Percentiles rank a stretch among this genome's conserved stretches.
These are phyloP conservation scores for Mrakiaceae sp. DNA, from an alignment of 1,284 basidiomycete species.

Conservation along the genomic window DNA sequence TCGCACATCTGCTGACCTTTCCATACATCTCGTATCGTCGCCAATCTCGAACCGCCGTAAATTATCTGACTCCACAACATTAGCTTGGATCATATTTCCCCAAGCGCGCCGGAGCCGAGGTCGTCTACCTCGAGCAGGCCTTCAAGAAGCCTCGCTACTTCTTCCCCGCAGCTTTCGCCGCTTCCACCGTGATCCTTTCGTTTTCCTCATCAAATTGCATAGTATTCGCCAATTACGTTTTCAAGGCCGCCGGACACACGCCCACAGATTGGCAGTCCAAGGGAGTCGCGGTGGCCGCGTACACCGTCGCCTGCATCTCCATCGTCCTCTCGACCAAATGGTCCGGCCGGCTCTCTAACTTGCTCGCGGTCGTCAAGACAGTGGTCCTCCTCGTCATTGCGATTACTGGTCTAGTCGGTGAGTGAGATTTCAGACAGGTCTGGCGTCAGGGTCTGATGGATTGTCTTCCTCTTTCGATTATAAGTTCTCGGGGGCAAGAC, in stretches of 20 bases:
- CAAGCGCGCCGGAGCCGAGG: conserved; percentile 22
- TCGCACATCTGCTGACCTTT: background rate
- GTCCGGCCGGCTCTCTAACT: conserved; percentile 19
- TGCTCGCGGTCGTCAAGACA: conserved; percentile 20
- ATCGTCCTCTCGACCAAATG: conserved; percentile 20
- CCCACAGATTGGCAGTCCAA: conserved; percentile 21
- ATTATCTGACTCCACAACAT: background rate
- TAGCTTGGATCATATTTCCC: conserved; percentile 23
- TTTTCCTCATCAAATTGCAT: conserved; percentile 23
- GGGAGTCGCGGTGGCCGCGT: conserved; percentile 9
- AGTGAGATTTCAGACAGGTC: conserved; percentile 2
- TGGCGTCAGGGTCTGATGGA: no score
- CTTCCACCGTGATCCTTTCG: conserved; percentile 21
- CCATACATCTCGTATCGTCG: background rate
- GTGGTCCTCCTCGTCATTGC: conserved; percentile 19
- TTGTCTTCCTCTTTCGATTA: conserved; percentile 39
- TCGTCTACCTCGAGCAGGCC: conserved; percentile 27
- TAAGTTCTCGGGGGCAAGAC: conserved; percentile 43
- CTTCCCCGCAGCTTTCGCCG: conserved; percentile 24
- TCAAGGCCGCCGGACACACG: conserved; percentile 17
- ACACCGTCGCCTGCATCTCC: conserved; percentile 1
- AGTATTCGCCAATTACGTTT: conserved; percentile 23
- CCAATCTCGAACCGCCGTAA: background rate
- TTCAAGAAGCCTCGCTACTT: conserved; percentile 23
- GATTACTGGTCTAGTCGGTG: conserved; percentile 11